Conservation (phyloP, 768 basidiomycete genomes). For the Phylloporus arenicola region DNA sequence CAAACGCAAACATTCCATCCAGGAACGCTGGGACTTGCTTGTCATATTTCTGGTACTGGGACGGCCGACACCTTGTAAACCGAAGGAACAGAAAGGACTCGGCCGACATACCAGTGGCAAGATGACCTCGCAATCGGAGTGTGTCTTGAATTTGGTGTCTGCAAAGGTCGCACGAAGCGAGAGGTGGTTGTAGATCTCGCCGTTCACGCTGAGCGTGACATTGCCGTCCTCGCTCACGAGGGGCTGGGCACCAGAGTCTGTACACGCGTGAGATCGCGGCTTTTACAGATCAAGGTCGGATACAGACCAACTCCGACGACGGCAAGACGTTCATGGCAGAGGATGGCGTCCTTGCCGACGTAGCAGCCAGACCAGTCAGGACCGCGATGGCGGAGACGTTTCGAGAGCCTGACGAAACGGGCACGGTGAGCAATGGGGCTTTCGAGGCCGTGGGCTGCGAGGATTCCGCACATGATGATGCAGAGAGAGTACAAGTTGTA, state of each 20-base stretch:
- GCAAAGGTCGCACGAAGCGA: constrained; percentile 66
- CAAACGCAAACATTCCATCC: constrained; percentile 99
- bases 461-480: constrained; percentile 81
- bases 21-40: constrained; percentile 72
- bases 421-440: constrained; percentile 65
- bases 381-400: constrained; percentile 87
- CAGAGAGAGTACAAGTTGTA: background rate
- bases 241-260: constrained; percentile 96
- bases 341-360: constrained; percentile 73
- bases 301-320: constrained; percentile 93
- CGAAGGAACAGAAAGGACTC: background rate
- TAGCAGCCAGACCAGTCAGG: constrained; percentile 99
- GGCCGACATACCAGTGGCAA: constrained; percentile 68
- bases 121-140: constrained; percentile 97
- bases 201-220: constrained; percentile 86
- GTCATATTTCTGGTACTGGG: constrained; percentile 78
- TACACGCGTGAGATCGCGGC: background rate
- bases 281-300: background rate
- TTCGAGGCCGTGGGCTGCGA: constrained; percentile 77
- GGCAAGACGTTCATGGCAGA: constrained; percentile 94
- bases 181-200: constrained; percentile 98
- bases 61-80: background rate
- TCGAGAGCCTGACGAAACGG: constrained; percentile 78
- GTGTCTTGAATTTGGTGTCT: constrained; percentile 84
- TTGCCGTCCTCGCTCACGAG: constrained; percentile 82